Percentiles rank a stretch among this genome's conserved stretches.
Conservation (phyloP, 225 moss, liverwort and hornwort species). For the Physcomitrellopsis africana region DNA sequence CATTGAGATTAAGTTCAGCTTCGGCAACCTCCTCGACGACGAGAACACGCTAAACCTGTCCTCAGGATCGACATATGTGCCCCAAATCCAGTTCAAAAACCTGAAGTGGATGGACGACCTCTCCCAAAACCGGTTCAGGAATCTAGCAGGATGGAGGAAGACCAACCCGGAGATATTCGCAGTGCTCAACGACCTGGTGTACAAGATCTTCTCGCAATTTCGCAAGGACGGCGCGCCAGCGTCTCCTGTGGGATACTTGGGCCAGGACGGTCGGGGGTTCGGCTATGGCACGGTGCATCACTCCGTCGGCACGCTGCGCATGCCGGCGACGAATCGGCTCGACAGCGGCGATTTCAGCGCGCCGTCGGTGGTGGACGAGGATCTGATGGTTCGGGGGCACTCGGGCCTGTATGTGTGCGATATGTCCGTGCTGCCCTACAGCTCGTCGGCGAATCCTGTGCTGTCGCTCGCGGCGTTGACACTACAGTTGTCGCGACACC, state of each 20-base stretch:
- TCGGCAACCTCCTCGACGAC: constrained; percentile 36
- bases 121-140: constrained; percentile 25
- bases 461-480: constrained; percentile 28
- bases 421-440: constrained; percentile 32
- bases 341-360: constrained; percentile 27
- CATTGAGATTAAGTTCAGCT: constrained; percentile 29
- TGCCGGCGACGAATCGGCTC: constrained; percentile 13
- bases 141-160: constrained; percentile 26
- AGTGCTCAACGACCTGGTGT: constrained; percentile 25
- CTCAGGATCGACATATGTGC: constrained; percentile 12
- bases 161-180: constrained; percentile 18
- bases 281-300: constrained; percentile 35
- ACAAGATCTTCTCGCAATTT: constrained; percentile 24
- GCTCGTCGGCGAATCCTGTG: constrained; percentile 35
- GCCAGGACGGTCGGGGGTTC: constrained; percentile 23
- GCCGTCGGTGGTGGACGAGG: constrained; percentile 32
- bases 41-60: constrained; percentile 19
- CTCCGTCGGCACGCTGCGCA: constrained; percentile 33
- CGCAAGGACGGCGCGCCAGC: constrained; percentile 16
- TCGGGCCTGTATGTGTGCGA: constrained; percentile 29
- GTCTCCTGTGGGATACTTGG: constrained; percentile 19
- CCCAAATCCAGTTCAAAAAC: constrained; percentile 28
- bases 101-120: constrained; percentile 35
- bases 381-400: constrained; percentile 23
- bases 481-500: constrained; percentile 17